Evolutionary conservation across 805 yeast species (phyloP).

Genomic region (Cyberlindnera euphorbiae): DNA sequence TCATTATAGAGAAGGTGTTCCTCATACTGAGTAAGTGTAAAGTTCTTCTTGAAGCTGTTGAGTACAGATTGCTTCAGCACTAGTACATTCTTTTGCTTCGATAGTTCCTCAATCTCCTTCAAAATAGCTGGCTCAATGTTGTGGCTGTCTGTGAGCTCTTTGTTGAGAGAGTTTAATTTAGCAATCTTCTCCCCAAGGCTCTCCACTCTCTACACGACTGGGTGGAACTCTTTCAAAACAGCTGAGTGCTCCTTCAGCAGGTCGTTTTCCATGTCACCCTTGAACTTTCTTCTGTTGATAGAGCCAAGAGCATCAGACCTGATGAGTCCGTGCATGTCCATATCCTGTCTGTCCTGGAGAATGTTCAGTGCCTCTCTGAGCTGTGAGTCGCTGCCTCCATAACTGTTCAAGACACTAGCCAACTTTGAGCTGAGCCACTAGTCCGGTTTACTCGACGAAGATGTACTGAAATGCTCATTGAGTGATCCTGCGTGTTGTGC

Average conservation of each 20-base stretch:
- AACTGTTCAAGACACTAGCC: conserved; percentile 31
- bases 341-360: conserved; percentile 31
- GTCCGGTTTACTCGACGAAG: conserved; percentile 18
- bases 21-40: conserved; percentile 69
- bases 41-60: conserved; percentile 49
- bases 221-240: conserved; percentile 40
- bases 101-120: conserved; percentile 17
- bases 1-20: conserved; percentile 48
- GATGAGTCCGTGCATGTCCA: conserved; percentile 18
- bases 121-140: conserved; percentile 15
- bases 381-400: conserved; percentile 28
- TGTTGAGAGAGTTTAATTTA: conserved; percentile 17
- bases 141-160: conserved; percentile 11
- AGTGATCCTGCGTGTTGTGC: neutral
- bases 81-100: conserved; percentile 18
- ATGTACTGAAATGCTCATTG: conserved; percentile 8
- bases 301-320: conserved; percentile 47
- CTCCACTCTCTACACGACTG: conserved; percentile 39
- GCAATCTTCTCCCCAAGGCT: conserved; percentile 21
- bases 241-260: conserved; percentile 51
- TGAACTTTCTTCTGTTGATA: conserved; percentile 52
- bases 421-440: conserved; percentile 33
- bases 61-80: conserved; percentile 48
- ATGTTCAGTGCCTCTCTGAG: conserved; percentile 31
- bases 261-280: conserved; percentile 58